Percentiles rank a stretch among this genome's conserved stretches.
These are phyloP conservation scores for Malus hybrid DNA, from an alignment of 331 rosid species.

Conservation along the genomic window DNA sequence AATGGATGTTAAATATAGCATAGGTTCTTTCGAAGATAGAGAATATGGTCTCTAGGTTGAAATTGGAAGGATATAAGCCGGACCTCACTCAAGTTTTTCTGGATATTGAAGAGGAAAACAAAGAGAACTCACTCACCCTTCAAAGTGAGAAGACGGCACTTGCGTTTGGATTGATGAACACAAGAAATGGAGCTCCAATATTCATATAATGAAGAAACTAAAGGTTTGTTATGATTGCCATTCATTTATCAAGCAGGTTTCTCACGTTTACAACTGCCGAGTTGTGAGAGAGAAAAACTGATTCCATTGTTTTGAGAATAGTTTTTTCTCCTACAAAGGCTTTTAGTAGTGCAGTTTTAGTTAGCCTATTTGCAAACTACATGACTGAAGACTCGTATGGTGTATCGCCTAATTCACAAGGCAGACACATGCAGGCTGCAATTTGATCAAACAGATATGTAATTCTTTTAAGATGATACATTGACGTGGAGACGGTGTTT, in stretches of 20 bases:
- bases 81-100: constrained; percentile 36
- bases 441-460: not conserved
- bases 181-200: constrained; percentile 18
- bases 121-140: constrained; percentile 23
- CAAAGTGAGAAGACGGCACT: constrained; percentile 58
- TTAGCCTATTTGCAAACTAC: not conserved
- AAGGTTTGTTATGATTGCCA: constrained; percentile 56
- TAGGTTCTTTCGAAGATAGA: constrained; percentile 24
- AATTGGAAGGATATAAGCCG: constrained; percentile 44
- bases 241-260: constrained; percentile 39
- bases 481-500: too few species aligned
- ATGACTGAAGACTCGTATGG: not conserved
- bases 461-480: not conserved
- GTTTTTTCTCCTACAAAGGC: constrained; percentile 40
- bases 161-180: constrained; percentile 35
- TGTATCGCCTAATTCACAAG: not conserved
- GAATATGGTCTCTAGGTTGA: constrained; percentile 29
- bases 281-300: constrained; percentile 48
- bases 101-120: constrained; percentile 37
- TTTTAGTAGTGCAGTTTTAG: constrained; percentile 25
- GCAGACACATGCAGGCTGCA: not conserved
- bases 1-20: constrained; percentile 14
- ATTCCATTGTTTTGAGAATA: constrained; percentile 46
- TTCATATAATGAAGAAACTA: constrained; percentile 46
- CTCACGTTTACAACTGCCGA: constrained; percentile 24